Evolutionary conservation across 306 rosid species (phyloP), one percentile per base, ranked within the genome.

Genomic region (Castanopsis chinensis): DNA sequence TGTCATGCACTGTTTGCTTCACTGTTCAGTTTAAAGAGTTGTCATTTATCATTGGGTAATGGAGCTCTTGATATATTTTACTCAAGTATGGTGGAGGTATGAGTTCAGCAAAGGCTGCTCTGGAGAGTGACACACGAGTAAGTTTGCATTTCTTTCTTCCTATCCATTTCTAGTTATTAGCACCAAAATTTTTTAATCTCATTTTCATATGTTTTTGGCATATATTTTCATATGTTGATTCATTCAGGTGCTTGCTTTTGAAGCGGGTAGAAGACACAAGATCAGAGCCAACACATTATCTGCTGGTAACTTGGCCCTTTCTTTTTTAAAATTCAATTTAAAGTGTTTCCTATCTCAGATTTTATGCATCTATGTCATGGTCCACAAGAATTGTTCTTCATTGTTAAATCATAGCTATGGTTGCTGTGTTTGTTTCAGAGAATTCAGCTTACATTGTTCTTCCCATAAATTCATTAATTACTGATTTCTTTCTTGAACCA

Each of bases 61-160:
- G 71, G 55, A 73, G 72, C 33, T 67, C 58, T 49, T 75, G 45
- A 53, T 71, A 70, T 25, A 70, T 74, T 12, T 68, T 74, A 43
- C 74, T 43, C 85, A 95, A 98, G 78, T 95, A 95, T 72, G 99
- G 99, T 80, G 98, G 99, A 25, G 99, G 99, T 59, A 95, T 95
- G 99, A 95, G 99, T 86, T 92, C 99, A 84, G 99, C 99, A 55
- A 95, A 95, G 85, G 98, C 99, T 79, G 97, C 97, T 43, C 84
- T 95, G 72, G 99, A 95, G 89, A 95, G 99, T 72, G 99, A 95
- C 82, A 95, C 99, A 59, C 84, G 87, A 63, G 99, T 91, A 81
- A 83, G 92, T 73, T 71, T 5, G 76, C 63, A 51, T 12, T 72
- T 55, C 20, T 74, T n/a, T n/a, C n/a, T n/a, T n/a, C n/a, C n/a